phyloP scores from a whole-genome alignment of 1,284 basidiomycete genomes.

The Puccinia polysora region DNA sequence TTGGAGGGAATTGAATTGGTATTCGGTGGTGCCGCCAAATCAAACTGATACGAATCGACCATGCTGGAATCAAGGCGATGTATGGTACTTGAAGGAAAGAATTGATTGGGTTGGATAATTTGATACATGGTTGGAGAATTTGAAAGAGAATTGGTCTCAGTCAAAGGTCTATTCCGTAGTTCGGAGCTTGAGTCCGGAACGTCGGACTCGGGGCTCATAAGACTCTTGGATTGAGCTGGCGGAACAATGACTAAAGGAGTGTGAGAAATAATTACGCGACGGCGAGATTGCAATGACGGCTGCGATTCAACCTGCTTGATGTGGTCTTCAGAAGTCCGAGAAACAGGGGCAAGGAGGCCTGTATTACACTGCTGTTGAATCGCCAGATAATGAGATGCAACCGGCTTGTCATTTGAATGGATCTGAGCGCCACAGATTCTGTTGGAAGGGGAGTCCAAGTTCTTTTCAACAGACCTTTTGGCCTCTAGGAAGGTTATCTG shows the following conservation, averaged over 20 bases:
- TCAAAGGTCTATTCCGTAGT: constrained; percentile 1
- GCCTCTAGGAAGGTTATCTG: constrained; percentile 10
- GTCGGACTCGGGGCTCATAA: constrained; percentile 13
- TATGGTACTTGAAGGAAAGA: constrained; percentile 35
- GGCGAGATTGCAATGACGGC: constrained; percentile 20
- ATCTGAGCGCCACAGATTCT: constrained; percentile 17
- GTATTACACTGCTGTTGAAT: neutral
- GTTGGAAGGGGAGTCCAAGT: neutral
- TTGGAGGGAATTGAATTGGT: constrained; percentile 13
- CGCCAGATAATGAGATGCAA: neutral
- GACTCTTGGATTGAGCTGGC: constrained; percentile 13
- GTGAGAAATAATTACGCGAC: constrained; percentile 26
- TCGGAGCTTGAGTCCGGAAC: constrained; percentile 12
- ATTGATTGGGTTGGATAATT: constrained; percentile 35
- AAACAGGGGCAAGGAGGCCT: neutral
- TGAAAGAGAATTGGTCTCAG: constrained; percentile 11
- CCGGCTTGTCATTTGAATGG: constrained; percentile 3
- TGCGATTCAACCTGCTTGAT: constrained; percentile 6
- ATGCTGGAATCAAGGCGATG: neutral
- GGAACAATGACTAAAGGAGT: constrained; percentile 30
- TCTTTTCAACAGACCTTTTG: neutral
- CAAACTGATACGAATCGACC: constrained; percentile 2
- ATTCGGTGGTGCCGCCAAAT: neutral
- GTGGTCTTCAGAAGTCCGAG: constrained; percentile 4
- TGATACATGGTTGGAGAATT: constrained; percentile 27